These are phyloP conservation scores for Vitis hybrid DNA, from an alignment of 177 flowering plant species.

Conservation along the genomic window DNA sequence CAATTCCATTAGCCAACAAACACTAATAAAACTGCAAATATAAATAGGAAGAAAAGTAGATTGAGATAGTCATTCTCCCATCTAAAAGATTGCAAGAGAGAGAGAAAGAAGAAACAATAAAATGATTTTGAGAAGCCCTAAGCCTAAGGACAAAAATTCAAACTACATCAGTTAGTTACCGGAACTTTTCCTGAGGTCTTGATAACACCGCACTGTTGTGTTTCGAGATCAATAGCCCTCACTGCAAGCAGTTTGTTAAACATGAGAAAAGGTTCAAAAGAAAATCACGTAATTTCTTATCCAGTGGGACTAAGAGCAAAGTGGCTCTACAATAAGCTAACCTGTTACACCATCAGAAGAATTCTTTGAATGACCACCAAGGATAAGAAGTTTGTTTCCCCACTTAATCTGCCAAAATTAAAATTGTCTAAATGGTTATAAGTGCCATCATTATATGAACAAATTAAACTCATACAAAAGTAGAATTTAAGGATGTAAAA, in stretches of 20 bases:
- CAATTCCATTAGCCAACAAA: slow-evolving; percentile 3
- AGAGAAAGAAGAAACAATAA: neutral
- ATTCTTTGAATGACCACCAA: slow-evolving; percentile 74
- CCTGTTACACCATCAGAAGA: slow-evolving; percentile 52
- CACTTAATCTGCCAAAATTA: slow-evolving; percentile 57
- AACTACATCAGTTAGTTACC: slow-evolving; percentile 36
- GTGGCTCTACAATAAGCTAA: slow-evolving; percentile 23
- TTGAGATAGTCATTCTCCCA: neutral
- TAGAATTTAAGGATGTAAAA: neutral
- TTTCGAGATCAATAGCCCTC: slow-evolving; percentile 64
- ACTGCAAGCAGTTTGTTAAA: slow-evolving; percentile 47
- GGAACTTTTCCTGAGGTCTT: slow-evolving; percentile 80
- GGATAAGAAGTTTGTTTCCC: slow-evolving; percentile 61
- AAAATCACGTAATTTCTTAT: neutral
- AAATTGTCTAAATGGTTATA: neutral
- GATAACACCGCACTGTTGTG: slow-evolving; percentile 47
- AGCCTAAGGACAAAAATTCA: neutral
- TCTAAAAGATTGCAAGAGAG: neutral
- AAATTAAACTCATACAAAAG: neutral
- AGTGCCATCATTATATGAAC: neutral
- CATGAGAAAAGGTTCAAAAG: slow-evolving; percentile 7
- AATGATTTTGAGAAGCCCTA: neutral
- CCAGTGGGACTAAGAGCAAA: neutral
- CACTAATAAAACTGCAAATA: neutral
- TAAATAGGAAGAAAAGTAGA: neutral